Evolutionary conservation across 2,329 filamentous ascomycete genomes (phyloP).

Genomic region (Cercospora sp.): DNA sequence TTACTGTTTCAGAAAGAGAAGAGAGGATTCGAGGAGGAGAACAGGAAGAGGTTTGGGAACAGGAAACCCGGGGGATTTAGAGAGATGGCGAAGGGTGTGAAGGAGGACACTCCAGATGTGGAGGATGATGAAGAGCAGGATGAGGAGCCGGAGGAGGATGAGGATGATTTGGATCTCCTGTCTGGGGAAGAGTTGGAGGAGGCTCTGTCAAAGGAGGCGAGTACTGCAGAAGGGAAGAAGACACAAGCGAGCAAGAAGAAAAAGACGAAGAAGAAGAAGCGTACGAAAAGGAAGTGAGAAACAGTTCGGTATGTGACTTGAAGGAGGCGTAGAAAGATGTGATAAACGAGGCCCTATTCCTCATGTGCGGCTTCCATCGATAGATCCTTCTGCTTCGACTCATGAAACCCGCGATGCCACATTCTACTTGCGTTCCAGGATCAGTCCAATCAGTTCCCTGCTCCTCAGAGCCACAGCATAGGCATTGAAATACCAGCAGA

Average conservation of each 20-base stretch:
- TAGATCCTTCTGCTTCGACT: too few relatives aligned
- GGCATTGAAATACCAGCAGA: too few relatives aligned
- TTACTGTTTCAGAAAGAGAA: constrained; percentile 82
- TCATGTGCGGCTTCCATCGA: too few relatives aligned
- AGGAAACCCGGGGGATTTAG: constrained; percentile 24
- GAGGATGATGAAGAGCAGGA: constrained; percentile 31
- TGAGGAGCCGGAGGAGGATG: constrained; percentile 30
- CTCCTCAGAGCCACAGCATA: too few relatives aligned
- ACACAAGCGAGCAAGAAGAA: constrained; percentile 38
- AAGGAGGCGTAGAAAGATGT: too few relatives aligned
- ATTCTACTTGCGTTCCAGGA: too few relatives aligned
- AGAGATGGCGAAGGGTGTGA: constrained; percentile 20
- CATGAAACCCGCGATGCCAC: too few relatives aligned
- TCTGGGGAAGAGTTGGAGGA: constrained; percentile 37
- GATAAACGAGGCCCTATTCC: too few relatives aligned
- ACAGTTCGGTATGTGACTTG: too few relatives aligned
- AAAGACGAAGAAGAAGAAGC: constrained; percentile 40
- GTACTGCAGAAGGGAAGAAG: constrained; percentile 30
- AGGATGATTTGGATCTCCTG: constrained; percentile 31
- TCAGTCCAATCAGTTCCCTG: too few relatives aligned
- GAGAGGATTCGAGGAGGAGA: constrained; percentile 78
- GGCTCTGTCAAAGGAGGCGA: constrained; percentile 28
- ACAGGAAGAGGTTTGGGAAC: constrained; percentile 63
- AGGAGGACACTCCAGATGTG: constrained; percentile 27
- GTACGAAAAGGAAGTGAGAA: constrained; percentile 36